Evolutionary conservation across 371 early-diverging fungal species (phyloP).

Genomic region (Circinella umbellata): DNA sequence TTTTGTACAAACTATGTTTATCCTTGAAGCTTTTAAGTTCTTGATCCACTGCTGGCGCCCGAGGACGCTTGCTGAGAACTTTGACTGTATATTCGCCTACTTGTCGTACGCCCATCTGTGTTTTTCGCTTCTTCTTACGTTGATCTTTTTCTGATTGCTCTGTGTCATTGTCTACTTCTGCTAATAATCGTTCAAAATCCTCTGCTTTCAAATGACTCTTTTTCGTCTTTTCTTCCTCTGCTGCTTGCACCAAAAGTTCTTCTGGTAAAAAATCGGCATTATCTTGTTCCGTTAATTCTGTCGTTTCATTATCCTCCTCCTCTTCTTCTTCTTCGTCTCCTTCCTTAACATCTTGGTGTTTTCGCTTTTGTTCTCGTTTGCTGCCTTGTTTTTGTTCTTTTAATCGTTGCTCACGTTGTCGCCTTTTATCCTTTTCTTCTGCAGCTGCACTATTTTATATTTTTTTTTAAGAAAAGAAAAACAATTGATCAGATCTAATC

Average conservation of each 20-base stretch:
- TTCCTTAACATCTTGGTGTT: constrained; percentile 20
- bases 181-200: constrained; percentile 54
- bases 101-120: constrained; percentile 19
- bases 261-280: constrained; percentile 33
- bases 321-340: constrained; percentile 21
- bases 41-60: constrained; percentile 32
- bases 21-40: constrained; percentile 33
- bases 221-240: constrained; percentile 46
- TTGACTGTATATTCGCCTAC: constrained; percentile 59
- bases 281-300: constrained; percentile 12
- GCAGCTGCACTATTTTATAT: constrained; percentile 30
- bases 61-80: constrained; percentile 49
- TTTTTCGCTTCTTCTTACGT: constrained; percentile 28
- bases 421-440: constrained; percentile 48
- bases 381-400: constrained; percentile 54
- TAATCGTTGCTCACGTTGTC: constrained; percentile 44
- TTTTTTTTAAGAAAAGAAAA: neutral
- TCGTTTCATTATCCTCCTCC: constrained; percentile 17
- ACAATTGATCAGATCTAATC: neutral
- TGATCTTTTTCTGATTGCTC: constrained; percentile 31
- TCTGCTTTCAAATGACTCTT: constrained; percentile 47
- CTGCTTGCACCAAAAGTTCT: constrained; percentile 40
- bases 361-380: constrained; percentile 24
- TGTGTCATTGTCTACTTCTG: constrained; percentile 44
- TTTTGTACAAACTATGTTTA: constrained; percentile 24